Evolutionary conservation across 805 yeast species (phyloP).

Genomic region (Hanseniaspora singularis): DNA sequence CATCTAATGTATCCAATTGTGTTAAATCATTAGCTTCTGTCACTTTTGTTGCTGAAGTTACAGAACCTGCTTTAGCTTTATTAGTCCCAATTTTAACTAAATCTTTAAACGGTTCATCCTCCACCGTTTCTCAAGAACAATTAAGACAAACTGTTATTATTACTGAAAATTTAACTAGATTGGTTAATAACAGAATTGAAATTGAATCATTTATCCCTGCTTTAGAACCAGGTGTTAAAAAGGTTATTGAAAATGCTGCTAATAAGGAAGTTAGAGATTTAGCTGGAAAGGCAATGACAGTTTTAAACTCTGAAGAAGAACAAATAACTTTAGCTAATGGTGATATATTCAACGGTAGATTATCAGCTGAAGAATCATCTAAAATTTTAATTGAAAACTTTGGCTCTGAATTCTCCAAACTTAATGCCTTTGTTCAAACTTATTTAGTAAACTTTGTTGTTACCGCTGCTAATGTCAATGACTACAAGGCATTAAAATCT

Average conservation of each 20-base stretch:
- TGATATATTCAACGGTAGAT: slow-evolving; percentile 57
- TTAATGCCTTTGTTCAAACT: slow-evolving; percentile 32
- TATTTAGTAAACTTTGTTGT: slow-evolving; percentile 46
- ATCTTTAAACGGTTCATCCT: slow-evolving; percentile 65
- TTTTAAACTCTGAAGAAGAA: slow-evolving; percentile 68
- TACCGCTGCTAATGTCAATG: slow-evolving; percentile 59
- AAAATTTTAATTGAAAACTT: slow-evolving; percentile 28
- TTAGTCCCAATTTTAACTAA: slow-evolving; percentile 86
- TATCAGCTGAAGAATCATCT: slow-evolving; percentile 43
- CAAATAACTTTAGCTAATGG: slow-evolving; percentile 37
- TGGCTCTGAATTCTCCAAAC: slow-evolving; percentile 24
- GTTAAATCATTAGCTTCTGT: slow-evolving; percentile 82
- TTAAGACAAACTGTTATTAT: slow-evolving; percentile 93
- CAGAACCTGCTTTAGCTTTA: slow-evolving; percentile 84
- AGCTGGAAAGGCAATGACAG: slow-evolving; percentile 74
- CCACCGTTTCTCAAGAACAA: slow-evolving; percentile 65
- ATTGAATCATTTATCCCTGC: slow-evolving; percentile 78
- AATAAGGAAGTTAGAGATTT: slow-evolving; percentile 92
- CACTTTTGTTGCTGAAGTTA: slow-evolving; percentile 95
- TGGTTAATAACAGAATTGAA: slow-evolving; percentile 87
- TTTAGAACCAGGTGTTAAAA: slow-evolving; percentile 81
- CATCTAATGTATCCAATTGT: slow-evolving; percentile 76
- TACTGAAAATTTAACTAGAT: slow-evolving; percentile 86
- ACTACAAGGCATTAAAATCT: slow-evolving; percentile 51
- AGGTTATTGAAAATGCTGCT: slow-evolving; percentile 79